These are phyloP conservation scores for Phialophora chinensis DNA, from an alignment of 2,329 filamentous ascomycete genomes.

Conservation along the genomic window DNA sequence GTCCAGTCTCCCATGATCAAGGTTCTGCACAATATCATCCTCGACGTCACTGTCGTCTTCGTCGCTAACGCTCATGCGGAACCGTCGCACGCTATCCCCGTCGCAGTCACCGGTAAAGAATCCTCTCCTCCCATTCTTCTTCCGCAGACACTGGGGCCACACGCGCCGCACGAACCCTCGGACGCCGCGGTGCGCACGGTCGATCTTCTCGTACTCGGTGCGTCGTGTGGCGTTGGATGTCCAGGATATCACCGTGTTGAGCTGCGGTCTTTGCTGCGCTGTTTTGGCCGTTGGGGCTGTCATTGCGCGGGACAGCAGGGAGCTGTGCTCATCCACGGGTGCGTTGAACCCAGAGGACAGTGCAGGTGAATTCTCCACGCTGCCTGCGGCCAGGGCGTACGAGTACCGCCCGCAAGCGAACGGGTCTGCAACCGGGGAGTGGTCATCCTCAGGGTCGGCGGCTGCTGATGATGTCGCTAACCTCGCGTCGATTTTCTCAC, in stretches of 20 bases:
- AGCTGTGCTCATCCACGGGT: not conserved
- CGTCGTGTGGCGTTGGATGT: slow-evolving; percentile 52
- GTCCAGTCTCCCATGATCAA: not conserved
- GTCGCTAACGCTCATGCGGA: slow-evolving; percentile 52
- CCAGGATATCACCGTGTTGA: slow-evolving; percentile 54
- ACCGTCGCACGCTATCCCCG: slow-evolving; percentile 54
- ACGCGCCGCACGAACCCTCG: slow-evolving; percentile 51
- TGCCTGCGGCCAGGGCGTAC: slow-evolving; percentile 3
- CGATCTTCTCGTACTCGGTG: slow-evolving; percentile 61
- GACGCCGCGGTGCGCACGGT: slow-evolving; percentile 50
- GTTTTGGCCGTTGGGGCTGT: not conserved
- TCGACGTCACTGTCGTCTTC: slow-evolving; percentile 38
- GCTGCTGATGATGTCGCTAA: not conserved
- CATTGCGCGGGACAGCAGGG: not conserved
- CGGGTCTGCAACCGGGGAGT: not conserved
- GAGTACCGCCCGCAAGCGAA: not conserved
- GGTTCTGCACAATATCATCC: not conserved
- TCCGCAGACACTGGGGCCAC: slow-evolving; percentile 50
- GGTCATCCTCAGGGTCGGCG: not conserved
- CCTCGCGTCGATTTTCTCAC: slow-evolving; percentile 26
- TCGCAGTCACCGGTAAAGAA: slow-evolving; percentile 53
- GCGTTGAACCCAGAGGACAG: not conserved
- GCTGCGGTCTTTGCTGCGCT: slow-evolving; percentile 33
- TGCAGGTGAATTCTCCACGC: not conserved
- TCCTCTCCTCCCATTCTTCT: slow-evolving; percentile 43